Percentiles rank a stretch among this genome's conserved stretches.
phyloP scores from a whole-genome alignment of 257 asterid genomes.

The Solanum chilense region DNA sequence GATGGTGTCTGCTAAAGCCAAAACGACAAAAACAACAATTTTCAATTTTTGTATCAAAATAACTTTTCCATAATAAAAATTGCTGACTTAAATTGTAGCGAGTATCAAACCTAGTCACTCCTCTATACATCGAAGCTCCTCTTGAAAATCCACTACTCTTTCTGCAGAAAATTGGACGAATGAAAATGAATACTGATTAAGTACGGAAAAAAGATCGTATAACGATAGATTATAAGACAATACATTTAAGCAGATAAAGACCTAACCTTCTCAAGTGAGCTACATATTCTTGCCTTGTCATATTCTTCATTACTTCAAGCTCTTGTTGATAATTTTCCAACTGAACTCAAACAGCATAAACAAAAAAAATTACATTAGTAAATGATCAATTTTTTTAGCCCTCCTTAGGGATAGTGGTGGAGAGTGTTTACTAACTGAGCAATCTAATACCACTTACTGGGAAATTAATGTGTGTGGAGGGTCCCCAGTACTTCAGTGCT shows the following conservation, averaged over 20 bases:
- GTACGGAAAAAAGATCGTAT: background rate
- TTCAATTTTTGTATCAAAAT: background rate
- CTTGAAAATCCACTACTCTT: slow-evolving; percentile 98
- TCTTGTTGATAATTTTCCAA: slow-evolving; percentile 79
- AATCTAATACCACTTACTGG: slow-evolving; percentile 29
- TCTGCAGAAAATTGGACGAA: slow-evolving; percentile 24
- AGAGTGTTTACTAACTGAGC: background rate
- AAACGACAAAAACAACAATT: slow-evolving; percentile 4
- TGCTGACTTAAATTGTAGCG: background rate
- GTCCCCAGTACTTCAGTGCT: slow-evolving; percentile 97
- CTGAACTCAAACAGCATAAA: slow-evolving; percentile 15
- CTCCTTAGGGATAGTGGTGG: background rate
- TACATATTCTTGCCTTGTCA: slow-evolving; percentile 90
- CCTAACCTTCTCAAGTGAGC: slow-evolving; percentile 85
- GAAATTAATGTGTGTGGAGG: slow-evolving; percentile 87
- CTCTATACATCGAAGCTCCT: slow-evolving; percentile 97
- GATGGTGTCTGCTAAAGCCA: slow-evolving; percentile 94
- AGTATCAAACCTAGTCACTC: slow-evolving; percentile 83
- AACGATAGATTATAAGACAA: background rate
- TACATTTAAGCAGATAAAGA: background rate
- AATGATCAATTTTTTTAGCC: background rate
- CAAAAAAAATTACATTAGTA: background rate
- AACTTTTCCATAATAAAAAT: background rate
- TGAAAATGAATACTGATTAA: background rate
- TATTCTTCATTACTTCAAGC: slow-evolving; percentile 83